Evolutionary conservation across 108 stramenopile species (phyloP).

Genomic region (Skeletonema tropicum): DNA sequence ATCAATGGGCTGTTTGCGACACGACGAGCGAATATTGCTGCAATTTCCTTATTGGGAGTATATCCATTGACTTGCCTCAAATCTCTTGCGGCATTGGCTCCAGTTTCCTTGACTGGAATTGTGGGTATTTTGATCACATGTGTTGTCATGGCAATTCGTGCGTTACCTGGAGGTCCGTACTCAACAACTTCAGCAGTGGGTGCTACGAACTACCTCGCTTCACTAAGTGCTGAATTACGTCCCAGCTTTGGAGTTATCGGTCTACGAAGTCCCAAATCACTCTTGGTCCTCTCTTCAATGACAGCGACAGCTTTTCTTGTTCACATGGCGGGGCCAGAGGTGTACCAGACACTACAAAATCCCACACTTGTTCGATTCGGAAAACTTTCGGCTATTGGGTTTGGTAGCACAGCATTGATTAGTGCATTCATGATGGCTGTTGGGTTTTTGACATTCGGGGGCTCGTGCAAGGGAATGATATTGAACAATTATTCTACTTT

Average conservation of each 20-base stretch:
- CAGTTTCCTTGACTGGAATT: constrained; percentile 71
- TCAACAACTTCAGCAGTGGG: constrained; percentile 6
- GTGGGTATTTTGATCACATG: constrained; percentile 67
- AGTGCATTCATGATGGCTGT: constrained; percentile 76
- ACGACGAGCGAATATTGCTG: constrained; percentile 59
- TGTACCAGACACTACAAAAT: constrained; percentile 75
- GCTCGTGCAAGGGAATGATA: constrained; percentile 74
- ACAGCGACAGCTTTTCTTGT: constrained; percentile 84
- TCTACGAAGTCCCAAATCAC: constrained; percentile 51
- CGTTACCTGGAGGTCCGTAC: constrained; percentile 62
- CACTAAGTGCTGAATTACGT: constrained; percentile 30
- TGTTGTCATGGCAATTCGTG: constrained; percentile 68
- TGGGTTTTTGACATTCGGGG: constrained; percentile 93
- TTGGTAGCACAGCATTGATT: constrained; percentile 57
- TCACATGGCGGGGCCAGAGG: constrained; percentile 92
- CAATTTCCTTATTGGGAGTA: constrained; percentile 55
- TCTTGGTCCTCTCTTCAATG: constrained; percentile 85
- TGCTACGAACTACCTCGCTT: constrained; percentile 39
- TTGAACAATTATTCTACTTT: constrained; percentile 90
- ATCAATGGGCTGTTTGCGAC: constrained; percentile 40
- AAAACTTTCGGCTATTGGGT: constrained; percentile 63
- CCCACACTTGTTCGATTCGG: constrained; percentile 50
- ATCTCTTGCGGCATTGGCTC: constrained; percentile 69
- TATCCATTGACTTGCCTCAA: constrained; percentile 75
- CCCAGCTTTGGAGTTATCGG: constrained; percentile 66